Percentiles rank a stretch among this genome's conserved stretches.
Conservation (phyloP, 345 rosid genomes). For the Eucalyptus sideroxylon region DNA sequence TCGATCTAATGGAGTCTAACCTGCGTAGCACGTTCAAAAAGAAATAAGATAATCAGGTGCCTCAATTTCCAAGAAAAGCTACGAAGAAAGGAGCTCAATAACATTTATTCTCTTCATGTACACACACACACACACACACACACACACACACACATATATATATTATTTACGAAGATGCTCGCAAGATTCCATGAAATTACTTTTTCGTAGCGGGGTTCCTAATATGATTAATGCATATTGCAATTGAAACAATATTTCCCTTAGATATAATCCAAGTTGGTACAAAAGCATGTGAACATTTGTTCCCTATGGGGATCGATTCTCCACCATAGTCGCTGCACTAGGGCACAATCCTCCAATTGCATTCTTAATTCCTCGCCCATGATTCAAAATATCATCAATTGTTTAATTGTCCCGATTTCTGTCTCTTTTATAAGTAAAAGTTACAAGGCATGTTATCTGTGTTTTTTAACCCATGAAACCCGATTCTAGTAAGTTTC, state of each 20-base stretch:
- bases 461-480: background rate
- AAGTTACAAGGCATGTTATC: background rate
- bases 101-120: background rate
- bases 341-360: background rate
- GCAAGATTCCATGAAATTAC: background rate
- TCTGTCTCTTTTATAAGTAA: background rate
- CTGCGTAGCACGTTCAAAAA: background rate
- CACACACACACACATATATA: background rate
- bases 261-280: constrained; percentile 2
- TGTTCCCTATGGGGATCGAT: background rate
- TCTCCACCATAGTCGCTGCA: background rate
- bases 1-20: background rate
- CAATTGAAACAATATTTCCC: background rate
- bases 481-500: background rate
- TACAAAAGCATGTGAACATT: background rate
- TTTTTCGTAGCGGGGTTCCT: background rate
- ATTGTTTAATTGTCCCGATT: background rate
- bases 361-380: background rate
- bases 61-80: background rate
- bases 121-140: too few relatives aligned
- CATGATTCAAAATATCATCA: background rate
- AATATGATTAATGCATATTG: background rate
- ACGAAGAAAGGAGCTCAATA: background rate
- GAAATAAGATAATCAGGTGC: background rate
- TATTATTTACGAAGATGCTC: background rate